Base-by-base conservation (phyloP, 164 flowering plant species). In the Malania oleifera region DNA sequence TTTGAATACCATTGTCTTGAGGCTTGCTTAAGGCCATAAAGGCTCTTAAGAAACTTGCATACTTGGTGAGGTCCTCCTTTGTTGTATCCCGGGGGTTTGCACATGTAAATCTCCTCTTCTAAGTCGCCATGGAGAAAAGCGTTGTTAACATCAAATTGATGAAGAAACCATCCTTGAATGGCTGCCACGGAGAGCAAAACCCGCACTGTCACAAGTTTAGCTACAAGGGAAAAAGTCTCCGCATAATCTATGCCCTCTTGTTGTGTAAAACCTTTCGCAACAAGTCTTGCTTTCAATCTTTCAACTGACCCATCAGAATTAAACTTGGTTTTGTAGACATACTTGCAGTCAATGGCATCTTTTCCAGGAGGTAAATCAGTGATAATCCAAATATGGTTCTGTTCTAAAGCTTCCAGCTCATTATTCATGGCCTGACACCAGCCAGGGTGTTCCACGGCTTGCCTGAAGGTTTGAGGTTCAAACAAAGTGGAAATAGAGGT, bases 271-370 rank as follows among this genome's bases (percentile, higher is more conserved):
- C 48, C 48, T 14, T 44, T 44, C 15, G 48, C 48, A 44, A 44
- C 23, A 44, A 44, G 48, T 14, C 48, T 44, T 44, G 48, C 48
- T 44, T 44, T 44, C 18, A n/a, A n/a, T n/a, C n/a, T 44, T 44
- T 44, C 12, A 4, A 44, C 23, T 4, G 22, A 44, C 23, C 48
- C 15, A 44, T 44, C 48, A 44, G 12, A 4, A 44, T 20, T 4
- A 44, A 44, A 44, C 15, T 44, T 44, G 5, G 48, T 44, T 44
- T 44, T 44, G 48, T 44, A 44, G 48, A 44, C 48, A 44, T 44
- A 14, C 12, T 44, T 44, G 48, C 48, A 44, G 12, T 44, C 18
- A 44, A 44, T 44, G 4, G 48, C 23, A 3, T 44, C 48, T 44
- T 44, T 44, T 44, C 23, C 23, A 20, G 48, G 48, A 44, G 15